Evolutionary conservation across 106 monocot species (phyloP).

Genomic region (Allium cepa): DNA sequence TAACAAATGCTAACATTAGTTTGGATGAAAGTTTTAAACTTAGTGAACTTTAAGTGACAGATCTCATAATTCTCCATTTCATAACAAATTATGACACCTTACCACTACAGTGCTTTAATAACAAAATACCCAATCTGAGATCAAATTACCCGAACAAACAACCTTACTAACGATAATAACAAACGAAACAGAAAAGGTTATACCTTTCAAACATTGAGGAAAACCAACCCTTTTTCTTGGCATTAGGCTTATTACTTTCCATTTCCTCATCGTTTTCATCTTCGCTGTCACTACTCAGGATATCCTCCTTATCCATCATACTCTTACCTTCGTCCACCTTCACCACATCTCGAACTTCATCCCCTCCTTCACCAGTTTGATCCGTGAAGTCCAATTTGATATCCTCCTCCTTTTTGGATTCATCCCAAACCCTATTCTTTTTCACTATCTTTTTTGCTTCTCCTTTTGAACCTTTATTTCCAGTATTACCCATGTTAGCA

Average conservation of each 20-base stretch:
- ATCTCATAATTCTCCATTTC: too few species aligned
- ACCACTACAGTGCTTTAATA: too few species aligned
- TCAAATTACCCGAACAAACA: background rate
- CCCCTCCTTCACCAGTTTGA: slow-evolving; percentile 75
- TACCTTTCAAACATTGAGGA: slow-evolving; percentile 89
- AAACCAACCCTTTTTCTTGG: slow-evolving; percentile 93
- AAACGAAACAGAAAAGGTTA: background rate
- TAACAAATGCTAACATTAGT: too few species aligned
- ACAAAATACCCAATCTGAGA: too few species aligned
- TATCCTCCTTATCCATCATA: slow-evolving; percentile 96
- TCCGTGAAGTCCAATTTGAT: slow-evolving; percentile 82
- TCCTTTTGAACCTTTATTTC: slow-evolving; percentile 19
- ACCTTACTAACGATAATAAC: background rate
- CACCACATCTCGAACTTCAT: slow-evolving; percentile 35
- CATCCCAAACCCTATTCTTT: slow-evolving; percentile 95
- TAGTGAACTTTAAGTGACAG: too few species aligned
- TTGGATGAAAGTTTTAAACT: too few species aligned
- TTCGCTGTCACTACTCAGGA: slow-evolving; percentile 80
- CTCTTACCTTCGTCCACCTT: slow-evolving; percentile 72
- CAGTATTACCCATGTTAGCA: background rate
- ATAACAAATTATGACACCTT: too few species aligned
- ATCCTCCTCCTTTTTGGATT: slow-evolving; percentile 37
- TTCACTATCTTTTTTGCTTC: slow-evolving; percentile 67
- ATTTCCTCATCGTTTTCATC: slow-evolving; percentile 54
- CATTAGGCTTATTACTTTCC: slow-evolving; percentile 31